Base-by-base conservation (phyloP, 768 basidiomycete species). In the Panellus pusillus region DNA sequence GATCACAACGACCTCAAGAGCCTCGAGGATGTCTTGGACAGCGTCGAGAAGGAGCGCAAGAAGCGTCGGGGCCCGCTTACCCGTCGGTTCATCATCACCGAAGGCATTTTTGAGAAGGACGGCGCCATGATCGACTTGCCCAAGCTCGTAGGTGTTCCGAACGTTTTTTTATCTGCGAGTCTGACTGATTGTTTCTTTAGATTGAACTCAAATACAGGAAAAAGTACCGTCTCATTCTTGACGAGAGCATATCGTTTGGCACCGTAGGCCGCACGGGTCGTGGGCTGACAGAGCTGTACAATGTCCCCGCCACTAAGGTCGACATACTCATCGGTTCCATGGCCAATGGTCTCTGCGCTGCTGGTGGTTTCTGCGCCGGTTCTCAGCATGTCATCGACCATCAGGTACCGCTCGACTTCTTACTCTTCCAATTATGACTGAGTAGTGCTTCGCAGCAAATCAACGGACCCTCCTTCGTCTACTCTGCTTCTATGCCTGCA, bases 281-380 rank as follows among this genome's bases (percentile, higher is more conserved):
- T 47, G 97, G 97, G 36, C 74, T 98, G 46, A 98, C 97, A 0
- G 96, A 99, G 66, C 74, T 97, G 17, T 98, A 91, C 72, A 93
- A 94, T 54, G 88, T 98, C 46, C 88, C 93, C 0, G 94, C 93
- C 0, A 72, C 81, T 7, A 91, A 94, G 64, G 86, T 98, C 14
- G 97, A 99, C 70, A 93, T 98, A 80, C 78, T 98, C n/a, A 76
- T 96, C 2, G 96, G 94, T 3, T 95, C 92, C 20, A 80, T 92
- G 55, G 88, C 94, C 0, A 93, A 80, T 35, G 89, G 89, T 13
- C 80, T 98, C 17, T 83, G 82, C 54, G 83, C 95, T 1, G 79
- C 80, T 2, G 97, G 96, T 44, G 97, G 97, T 1, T 99, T 98
- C 80, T 98, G 96, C 64, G 93, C 93, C 3, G 97, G 97, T 20